phyloP scores from a whole-genome alignment of 768 basidiomycete genomes.

The Lactarius pseudohatsudake region DNA sequence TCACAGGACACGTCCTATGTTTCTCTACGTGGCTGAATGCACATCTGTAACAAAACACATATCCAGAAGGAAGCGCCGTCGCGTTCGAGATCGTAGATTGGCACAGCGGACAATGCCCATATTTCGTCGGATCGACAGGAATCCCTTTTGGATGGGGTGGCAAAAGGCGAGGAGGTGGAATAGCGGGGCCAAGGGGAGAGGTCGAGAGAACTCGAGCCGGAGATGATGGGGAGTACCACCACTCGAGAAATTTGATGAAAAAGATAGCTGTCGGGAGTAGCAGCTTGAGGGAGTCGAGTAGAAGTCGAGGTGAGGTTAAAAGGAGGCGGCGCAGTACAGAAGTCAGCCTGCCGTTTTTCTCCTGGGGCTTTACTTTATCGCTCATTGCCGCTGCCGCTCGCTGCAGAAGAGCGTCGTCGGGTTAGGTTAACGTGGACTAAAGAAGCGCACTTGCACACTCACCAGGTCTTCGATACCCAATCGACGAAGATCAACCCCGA shows the following conservation, averaged over 20 bases:
- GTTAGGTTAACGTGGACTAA: conserved; percentile 21
- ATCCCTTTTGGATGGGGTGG: conserved; percentile 73
- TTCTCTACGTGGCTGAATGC: conserved; percentile 80
- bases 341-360: conserved; percentile 40
- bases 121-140: conserved; percentile 57
- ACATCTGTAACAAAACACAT: conserved; percentile 94
- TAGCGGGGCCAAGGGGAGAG: conserved; percentile 60
- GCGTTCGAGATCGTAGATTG: conserved; percentile 72
- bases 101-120: conserved; percentile 88
- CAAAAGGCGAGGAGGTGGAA: conserved; percentile 76
- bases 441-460: conserved; percentile 34
- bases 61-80: conserved; percentile 87
- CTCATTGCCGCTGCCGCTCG: conserved; percentile 32
- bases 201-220: conserved; percentile 73
- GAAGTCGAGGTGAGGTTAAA: conserved; percentile 53
- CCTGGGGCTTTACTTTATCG: conserved; percentile 27
- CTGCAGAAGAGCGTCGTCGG: conserved; percentile 22
- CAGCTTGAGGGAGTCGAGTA: conserved; percentile 76
- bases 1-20: conserved; percentile 82
- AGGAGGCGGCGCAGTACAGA: conserved; percentile 49
- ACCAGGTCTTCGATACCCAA: conserved; percentile 79
- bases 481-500: conserved; percentile 80
- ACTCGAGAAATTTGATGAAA: conserved; percentile 94
- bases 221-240: conserved; percentile 97
- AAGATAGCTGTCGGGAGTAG: conserved; percentile 89